Percentiles rank a stretch among this genome's conserved stretches.
These are phyloP conservation scores for Solanum sejunctum DNA, from an alignment of 257 asterid species.

Conservation along the genomic window DNA sequence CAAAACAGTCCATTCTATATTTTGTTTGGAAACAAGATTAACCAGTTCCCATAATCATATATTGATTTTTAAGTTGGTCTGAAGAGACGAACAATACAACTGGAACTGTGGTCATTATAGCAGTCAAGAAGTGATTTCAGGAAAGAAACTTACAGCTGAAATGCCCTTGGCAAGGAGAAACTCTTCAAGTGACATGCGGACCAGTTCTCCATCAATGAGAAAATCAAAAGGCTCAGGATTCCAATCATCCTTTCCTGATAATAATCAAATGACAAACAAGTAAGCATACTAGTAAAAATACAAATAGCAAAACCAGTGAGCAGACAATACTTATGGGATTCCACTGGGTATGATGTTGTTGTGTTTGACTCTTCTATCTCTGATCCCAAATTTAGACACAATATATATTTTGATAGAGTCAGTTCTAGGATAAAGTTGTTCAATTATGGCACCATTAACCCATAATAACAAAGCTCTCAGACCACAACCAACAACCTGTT, in stretches of 20 bases:
- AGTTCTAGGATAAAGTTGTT: neutral
- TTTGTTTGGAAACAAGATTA: neutral
- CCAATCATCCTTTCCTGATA: slow-evolving; percentile 57
- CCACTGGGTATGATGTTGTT: too few relatives aligned
- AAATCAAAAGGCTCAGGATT: slow-evolving; percentile 75
- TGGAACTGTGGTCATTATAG: neutral
- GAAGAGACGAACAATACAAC: neutral
- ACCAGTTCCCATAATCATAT: neutral
- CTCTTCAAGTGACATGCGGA: slow-evolving; percentile 82
- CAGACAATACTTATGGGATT: neutral
- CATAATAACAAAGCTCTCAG: neutral
- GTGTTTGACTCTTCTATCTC: neutral
- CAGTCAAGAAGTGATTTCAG: neutral
- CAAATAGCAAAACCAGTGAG: neutral
- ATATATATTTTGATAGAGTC: neutral
- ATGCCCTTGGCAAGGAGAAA: slow-evolving; percentile 88
- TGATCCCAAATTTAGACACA: neutral
- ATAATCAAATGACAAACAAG: neutral
- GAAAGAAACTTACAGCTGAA: slow-evolving; percentile 52
- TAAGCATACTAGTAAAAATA: neutral
- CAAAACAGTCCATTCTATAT: neutral
- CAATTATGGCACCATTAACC: neutral
- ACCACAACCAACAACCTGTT: neutral
- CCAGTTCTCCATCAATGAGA: slow-evolving; percentile 78
- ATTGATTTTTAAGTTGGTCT: neutral